These are phyloP conservation scores for Aspergillus baeticus DNA, from an alignment of 495 filamentous ascomycete species.

Conservation along the genomic window DNA sequence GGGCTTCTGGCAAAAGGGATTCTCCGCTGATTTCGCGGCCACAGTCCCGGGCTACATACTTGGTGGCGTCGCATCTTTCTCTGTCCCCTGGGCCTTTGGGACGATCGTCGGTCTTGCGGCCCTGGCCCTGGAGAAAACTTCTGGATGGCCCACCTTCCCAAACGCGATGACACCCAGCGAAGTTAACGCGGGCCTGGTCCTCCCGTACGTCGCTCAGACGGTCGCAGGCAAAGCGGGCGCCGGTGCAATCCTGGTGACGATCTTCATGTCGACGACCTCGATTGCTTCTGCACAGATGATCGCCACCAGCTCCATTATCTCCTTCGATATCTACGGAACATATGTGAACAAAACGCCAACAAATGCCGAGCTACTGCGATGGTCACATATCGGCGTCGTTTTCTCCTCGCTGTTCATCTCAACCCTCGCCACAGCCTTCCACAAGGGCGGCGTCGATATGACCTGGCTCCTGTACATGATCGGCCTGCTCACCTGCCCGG, in stretches of 20 bases:
- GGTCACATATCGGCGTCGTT: constrained; percentile 47
- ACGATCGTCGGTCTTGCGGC: constrained; percentile 48
- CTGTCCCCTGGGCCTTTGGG: constrained; percentile 49
- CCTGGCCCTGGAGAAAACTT: constrained; percentile 45
- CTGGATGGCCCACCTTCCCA: constrained; percentile 54
- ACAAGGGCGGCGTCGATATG: constrained; percentile 44
- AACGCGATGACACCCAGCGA: constrained; percentile 43
- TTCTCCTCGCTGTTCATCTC: constrained; percentile 49
- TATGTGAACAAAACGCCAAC: constrained; percentile 48
- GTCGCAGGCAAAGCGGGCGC: constrained; percentile 50
- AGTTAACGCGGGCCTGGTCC: constrained; percentile 43
- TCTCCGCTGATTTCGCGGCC: constrained; percentile 44
- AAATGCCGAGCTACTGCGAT: constrained; percentile 41
- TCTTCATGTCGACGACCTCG: constrained; percentile 56
- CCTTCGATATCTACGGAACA: constrained; percentile 56
- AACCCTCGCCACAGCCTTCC: constrained; percentile 37
- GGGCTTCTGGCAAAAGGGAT: constrained; percentile 50
- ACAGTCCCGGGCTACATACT: constrained; percentile 49
- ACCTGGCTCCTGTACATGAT: constrained; percentile 47
- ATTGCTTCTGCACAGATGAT: constrained; percentile 52
- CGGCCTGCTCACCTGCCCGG: constrained; percentile 46
- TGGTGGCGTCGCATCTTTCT: constrained; percentile 45
- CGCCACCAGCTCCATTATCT: constrained; percentile 52
- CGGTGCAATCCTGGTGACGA: constrained; percentile 44
- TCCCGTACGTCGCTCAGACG: constrained; percentile 46